These are phyloP conservation scores for Penicillium psychrosexuale DNA, from an alignment of 2,329 filamentous ascomycete genomes.

Conservation along the genomic window DNA sequence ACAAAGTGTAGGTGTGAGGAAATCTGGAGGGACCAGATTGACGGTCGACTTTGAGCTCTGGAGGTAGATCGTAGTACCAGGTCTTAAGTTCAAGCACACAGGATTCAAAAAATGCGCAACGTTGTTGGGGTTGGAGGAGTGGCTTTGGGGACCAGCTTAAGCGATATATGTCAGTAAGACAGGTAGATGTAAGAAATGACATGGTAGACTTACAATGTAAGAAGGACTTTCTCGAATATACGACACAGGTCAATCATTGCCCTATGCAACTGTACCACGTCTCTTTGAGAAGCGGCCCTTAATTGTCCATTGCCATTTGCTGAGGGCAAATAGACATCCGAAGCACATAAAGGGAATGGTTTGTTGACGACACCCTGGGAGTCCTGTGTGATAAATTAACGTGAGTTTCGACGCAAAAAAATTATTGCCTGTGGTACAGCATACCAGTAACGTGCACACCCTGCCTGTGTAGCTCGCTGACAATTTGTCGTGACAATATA, in stretches of 20 bases:
- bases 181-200: neutral
- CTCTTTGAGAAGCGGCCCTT: conserved; percentile 17
- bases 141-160: conserved; percentile 34
- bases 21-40: conserved; percentile 17
- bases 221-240: conserved; percentile 33
- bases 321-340: conserved; percentile 9
- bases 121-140: conserved; percentile 17
- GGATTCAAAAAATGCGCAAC: conserved; percentile 29
- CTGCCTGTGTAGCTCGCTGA: conserved; percentile 36
- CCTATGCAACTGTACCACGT: conserved; percentile 22
- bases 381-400: conserved; percentile 19
- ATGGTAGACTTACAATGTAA: conserved; percentile 25
- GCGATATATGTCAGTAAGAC: neutral
- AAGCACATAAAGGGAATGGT: conserved; percentile 18
- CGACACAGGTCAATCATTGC: conserved; percentile 30
- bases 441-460: conserved; percentile 38
- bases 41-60: conserved; percentile 29
- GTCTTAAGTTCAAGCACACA: conserved; percentile 34
- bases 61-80: conserved; percentile 37
- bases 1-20: conserved; percentile 33
- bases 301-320: conserved; percentile 17
- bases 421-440: neutral
- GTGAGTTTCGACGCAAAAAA: neutral
- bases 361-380: conserved; percentile 32
- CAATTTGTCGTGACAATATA: conserved; percentile 39